Evolutionary conservation across 1,284 basidiomycete genomes (phyloP).

Genomic region (Lentinula novae-zelandiae): DNA sequence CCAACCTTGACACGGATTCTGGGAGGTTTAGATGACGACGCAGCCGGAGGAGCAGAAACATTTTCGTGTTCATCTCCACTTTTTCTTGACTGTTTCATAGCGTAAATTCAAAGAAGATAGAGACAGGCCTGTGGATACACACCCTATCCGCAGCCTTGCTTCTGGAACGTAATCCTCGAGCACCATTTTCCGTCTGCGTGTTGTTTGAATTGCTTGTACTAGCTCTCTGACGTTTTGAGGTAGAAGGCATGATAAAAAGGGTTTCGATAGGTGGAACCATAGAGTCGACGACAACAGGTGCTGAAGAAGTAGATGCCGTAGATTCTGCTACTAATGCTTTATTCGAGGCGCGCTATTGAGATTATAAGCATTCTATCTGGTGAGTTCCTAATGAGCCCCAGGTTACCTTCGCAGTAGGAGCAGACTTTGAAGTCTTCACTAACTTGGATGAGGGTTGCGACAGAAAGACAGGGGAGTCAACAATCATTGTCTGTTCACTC

Average conservation of each 20-base stretch:
- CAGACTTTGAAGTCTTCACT: background rate
- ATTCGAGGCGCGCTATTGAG: background rate
- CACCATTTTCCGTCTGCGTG: constrained; percentile 26
- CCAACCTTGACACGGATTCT: constrained; percentile 13
- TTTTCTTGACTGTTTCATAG: constrained; percentile 2
- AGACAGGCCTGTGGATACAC: background rate
- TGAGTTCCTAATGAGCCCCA: no score
- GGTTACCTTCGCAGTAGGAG: constrained; percentile 4
- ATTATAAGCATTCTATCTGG: background rate
- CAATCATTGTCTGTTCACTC: background rate
- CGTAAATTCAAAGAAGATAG: background rate
- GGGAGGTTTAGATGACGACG: background rate
- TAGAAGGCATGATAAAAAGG: background rate
- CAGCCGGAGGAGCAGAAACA: constrained; percentile 4
- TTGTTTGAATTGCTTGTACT: background rate
- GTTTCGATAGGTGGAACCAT: constrained; percentile 2
- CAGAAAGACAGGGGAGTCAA: background rate
- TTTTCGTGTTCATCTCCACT: constrained; percentile 11
- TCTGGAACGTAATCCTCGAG: constrained; percentile 35
- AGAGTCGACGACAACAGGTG: background rate
- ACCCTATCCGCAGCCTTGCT: constrained; percentile 28
- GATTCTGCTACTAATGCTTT: background rate
- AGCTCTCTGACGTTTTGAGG: constrained; percentile 9
- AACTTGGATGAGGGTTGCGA: background rate
- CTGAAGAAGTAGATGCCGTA: background rate